A percentile compares a stretch with the other conserved stretches of the same genome.
phyloP scores from a whole-genome alignment of 306 rosid species.

The Quercus bicolor region DNA sequence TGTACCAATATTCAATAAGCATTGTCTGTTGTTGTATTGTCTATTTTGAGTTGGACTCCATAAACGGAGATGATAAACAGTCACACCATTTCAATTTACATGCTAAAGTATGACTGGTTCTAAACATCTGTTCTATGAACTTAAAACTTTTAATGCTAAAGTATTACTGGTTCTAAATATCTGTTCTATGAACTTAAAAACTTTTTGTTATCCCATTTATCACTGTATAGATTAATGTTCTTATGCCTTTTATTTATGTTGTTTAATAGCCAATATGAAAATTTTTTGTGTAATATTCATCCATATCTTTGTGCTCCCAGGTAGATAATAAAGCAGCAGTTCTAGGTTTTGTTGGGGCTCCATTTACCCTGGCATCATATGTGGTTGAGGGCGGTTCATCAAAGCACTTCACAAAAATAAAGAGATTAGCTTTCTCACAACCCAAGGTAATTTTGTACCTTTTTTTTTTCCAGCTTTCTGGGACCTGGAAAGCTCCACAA shows the following conservation, averaged over 20 bases:
- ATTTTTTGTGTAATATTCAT: background rate
- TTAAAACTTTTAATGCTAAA: background rate
- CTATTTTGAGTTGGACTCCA: background rate
- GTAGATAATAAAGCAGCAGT: slow-evolving; percentile 87
- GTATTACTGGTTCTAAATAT: background rate
- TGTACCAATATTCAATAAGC: background rate
- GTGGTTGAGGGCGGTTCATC: slow-evolving; percentile 99
- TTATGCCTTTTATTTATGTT: background rate
- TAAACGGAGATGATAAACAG: background rate
- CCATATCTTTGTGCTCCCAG: slow-evolving; percentile 39
- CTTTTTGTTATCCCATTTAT: background rate
- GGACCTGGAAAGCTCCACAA: background rate
- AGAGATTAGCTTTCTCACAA: slow-evolving; percentile 82
- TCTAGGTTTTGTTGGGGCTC: slow-evolving; percentile 97
- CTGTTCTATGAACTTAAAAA: background rate
- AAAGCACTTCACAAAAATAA: slow-evolving; percentile 85
- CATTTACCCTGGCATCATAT: slow-evolving; percentile 91
- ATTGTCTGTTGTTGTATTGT: background rate
- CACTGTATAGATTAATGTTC: background rate
- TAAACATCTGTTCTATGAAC: background rate
- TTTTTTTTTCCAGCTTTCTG: background rate
- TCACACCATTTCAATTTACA: background rate
- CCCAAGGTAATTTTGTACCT: slow-evolving; percentile 42
- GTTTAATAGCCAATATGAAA: background rate
- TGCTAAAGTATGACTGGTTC: background rate